Evolutionary conservation across 1,139 yeast species (phyloP).

Genomic region (Taphrina pruni): DNA sequence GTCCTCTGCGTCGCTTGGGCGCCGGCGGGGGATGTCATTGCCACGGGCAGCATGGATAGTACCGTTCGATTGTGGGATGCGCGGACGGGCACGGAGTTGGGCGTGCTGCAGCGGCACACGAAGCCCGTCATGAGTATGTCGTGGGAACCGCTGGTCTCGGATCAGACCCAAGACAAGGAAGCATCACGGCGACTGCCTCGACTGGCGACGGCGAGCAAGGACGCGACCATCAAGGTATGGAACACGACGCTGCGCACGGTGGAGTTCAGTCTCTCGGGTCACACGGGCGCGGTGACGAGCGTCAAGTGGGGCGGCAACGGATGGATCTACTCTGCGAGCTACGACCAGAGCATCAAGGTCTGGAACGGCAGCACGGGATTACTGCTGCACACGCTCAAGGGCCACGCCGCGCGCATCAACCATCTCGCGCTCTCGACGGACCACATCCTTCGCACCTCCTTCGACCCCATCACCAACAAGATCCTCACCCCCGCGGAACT

Average conservation of each 20-base stretch:
- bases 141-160: constrained; percentile 88
- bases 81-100: constrained; percentile 68
- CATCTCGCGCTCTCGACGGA: constrained; percentile 92
- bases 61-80: constrained; percentile 85
- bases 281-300: constrained; percentile 85
- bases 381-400: constrained; percentile 73
- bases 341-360: constrained; percentile 89
- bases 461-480: constrained; percentile 49
- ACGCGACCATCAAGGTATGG: constrained; percentile 90
- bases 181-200: constrained; percentile 57
- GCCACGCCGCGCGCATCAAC: constrained; percentile 98
- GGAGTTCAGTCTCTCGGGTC: constrained; percentile 77
- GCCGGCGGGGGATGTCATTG: constrained; percentile 87
- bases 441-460: constrained; percentile 81
- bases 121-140: constrained; percentile 88
- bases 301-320: constrained; percentile 96
- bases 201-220: constrained; percentile 88
- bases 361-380: constrained; percentile 65
- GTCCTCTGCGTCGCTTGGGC: constrained; percentile 92
- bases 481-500: constrained; percentile 55
- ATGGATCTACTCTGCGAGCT: constrained; percentile 85
- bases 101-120: constrained; percentile 75
- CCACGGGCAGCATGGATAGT: constrained; percentile 96
- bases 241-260: constrained; percentile 76
- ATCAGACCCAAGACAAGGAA: too few relatives aligned